Conservation (phyloP, 148 eudicot genomes). For the Cornus florida region DNA sequence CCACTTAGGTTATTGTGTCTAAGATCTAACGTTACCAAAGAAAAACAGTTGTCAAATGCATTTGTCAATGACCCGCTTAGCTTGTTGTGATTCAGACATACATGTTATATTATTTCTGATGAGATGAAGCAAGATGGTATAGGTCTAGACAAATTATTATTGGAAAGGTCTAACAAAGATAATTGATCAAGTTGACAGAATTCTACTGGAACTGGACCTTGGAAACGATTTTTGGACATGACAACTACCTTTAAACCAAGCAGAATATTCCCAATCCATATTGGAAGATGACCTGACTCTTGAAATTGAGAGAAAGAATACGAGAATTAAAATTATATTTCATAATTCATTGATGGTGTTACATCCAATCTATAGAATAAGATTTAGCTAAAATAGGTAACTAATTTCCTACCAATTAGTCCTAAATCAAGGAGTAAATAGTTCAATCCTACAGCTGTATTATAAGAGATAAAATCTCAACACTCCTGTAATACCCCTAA, state of each 20-base stretch:
- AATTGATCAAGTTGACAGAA: background rate
- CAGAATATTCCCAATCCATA: no score
- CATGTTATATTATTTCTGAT: background rate
- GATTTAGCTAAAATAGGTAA: no score
- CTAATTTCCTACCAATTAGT: no score
- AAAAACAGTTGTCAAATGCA: background rate
- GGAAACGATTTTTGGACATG: background rate
- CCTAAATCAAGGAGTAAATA: no score
- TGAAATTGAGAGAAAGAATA: no score
- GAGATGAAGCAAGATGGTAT: background rate
- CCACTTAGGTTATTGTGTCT: background rate
- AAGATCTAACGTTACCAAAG: slow-evolving; percentile 8
- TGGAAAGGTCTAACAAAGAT: background rate
- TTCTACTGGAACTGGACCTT: slow-evolving; percentile 8
- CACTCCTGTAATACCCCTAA: no score
- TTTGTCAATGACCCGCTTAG: background rate
- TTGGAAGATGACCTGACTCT: no score
- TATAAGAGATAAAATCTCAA: no score
- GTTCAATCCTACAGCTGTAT: no score
- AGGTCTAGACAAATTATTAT: background rate
- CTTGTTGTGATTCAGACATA: background rate
- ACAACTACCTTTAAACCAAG: background rate
- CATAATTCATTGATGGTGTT: no score
- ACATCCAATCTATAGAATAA: no score
- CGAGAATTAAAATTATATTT: no score